A percentile compares a stretch with the other conserved stretches of the same genome.
Conservation (phyloP, 805 yeast genomes). For the Kazachstania africana region DNA sequence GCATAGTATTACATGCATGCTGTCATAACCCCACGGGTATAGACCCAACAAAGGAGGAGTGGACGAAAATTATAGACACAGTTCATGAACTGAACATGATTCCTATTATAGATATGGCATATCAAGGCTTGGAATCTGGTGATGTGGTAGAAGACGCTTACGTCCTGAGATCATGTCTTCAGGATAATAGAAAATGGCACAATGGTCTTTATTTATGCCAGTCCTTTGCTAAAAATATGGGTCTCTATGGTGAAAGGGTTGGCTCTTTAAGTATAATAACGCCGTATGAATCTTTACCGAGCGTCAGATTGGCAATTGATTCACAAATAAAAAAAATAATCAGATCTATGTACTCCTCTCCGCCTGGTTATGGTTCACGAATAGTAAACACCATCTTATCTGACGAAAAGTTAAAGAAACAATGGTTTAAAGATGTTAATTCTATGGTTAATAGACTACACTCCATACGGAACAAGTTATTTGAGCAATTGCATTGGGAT, state of each 20-base stretch:
- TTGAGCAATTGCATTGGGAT: constrained; percentile 65
- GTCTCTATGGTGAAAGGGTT: constrained; percentile 89
- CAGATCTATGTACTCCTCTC: constrained; percentile 83
- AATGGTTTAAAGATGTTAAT: constrained; percentile 77
- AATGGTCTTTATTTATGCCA: constrained; percentile 60
- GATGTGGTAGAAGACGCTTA: constrained; percentile 62
- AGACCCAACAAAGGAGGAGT: constrained; percentile 73
- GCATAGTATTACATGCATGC: constrained; percentile 77
- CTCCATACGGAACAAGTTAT: constrained; percentile 54
- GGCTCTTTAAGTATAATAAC: constrained; percentile 61
- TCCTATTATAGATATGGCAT: constrained; percentile 87
- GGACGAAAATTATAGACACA: constrained; percentile 64
- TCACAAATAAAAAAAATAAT: constrained; percentile 76
- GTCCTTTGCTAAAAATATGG: constrained; percentile 91
- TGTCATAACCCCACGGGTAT: constrained; percentile 97
- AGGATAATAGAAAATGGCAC: constrained; percentile 21
- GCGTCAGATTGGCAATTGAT: constrained; percentile 45
- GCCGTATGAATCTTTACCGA: constrained; percentile 33
- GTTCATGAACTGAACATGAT: constrained; percentile 46
- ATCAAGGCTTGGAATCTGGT: constrained; percentile 92
- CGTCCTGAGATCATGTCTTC: constrained; percentile 31
- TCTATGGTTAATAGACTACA: constrained; percentile 71
- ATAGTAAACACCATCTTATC: constrained; percentile 70
- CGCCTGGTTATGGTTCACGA: constrained; percentile 90
- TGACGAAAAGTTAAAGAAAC: constrained; percentile 42